A percentile compares a stretch with the other conserved stretches of the same genome.
Conservation (phyloP, 2,329 filamentous ascomycete genomes). For the Penicillium aurantiogriseum region DNA sequence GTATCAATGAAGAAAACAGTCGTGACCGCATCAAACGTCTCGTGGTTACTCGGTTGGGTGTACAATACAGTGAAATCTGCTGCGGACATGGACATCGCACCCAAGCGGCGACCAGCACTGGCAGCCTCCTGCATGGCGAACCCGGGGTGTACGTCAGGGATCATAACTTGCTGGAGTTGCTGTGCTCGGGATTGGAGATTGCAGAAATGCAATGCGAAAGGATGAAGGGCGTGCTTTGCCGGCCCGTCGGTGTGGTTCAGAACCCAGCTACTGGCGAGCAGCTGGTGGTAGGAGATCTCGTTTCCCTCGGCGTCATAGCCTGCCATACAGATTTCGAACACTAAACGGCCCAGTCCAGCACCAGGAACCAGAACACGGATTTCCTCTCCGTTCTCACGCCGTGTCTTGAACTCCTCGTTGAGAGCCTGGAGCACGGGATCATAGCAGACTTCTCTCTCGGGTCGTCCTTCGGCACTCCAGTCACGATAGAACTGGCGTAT, state of each 20-base stretch:
- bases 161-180: slow-evolving; percentile 69
- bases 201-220: slow-evolving; percentile 84
- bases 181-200: slow-evolving; percentile 73
- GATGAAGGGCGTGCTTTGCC: slow-evolving; percentile 70
- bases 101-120: slow-evolving; percentile 40
- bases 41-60: slow-evolving; percentile 58
- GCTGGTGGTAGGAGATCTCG: slow-evolving; percentile 93
- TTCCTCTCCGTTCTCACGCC: slow-evolving; percentile 37
- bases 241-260: slow-evolving; percentile 55
- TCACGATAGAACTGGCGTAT: slow-evolving; percentile 92
- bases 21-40: slow-evolving; percentile 74
- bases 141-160: slow-evolving; percentile 79
- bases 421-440: slow-evolving; percentile 69
- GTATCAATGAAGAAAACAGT: slow-evolving; percentile 97
- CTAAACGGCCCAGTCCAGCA: slow-evolving; percentile 80
- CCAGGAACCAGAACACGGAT: slow-evolving; percentile 80
- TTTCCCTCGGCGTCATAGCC: slow-evolving; percentile 84
- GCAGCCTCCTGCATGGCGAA: slow-evolving; percentile 49
- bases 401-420: slow-evolving; percentile 44
- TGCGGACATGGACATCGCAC: slow-evolving; percentile 86
- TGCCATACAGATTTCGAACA: slow-evolving; percentile 75
- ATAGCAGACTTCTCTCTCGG: slow-evolving; percentile 76
- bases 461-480: slow-evolving; percentile 76
- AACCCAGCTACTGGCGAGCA: slow-evolving; percentile 72
- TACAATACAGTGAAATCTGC: slow-evolving; percentile 93